Conservation (phyloP, 2,329 filamentous ascomycete species). For the Botrytis squamosa region DNA sequence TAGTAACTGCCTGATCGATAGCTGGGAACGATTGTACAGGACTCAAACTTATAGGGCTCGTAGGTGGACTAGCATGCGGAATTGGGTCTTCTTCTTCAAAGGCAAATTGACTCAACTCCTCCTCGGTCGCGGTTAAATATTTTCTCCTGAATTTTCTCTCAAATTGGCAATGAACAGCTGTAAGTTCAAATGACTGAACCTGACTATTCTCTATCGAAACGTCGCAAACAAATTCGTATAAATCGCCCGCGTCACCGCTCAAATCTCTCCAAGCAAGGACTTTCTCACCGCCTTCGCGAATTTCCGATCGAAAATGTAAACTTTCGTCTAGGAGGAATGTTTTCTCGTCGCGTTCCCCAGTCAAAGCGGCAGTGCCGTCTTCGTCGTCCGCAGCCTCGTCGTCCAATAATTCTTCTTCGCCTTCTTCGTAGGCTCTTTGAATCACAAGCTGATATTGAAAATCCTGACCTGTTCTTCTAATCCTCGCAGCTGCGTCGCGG, state of each 20-base stretch:
- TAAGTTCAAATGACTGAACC: conserved; percentile 75
- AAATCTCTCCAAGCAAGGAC: conserved; percentile 93
- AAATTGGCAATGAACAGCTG: conserved; percentile 93
- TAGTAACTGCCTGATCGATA: conserved; percentile 22
- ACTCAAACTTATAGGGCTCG: conserved; percentile 51
- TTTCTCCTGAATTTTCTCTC: conserved; percentile 88
- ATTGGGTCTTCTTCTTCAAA: conserved; percentile 68
- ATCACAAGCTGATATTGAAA: conserved; percentile 97
- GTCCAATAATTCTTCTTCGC: conserved; percentile 85
- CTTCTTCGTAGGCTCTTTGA: conserved; percentile 95
- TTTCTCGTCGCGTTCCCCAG: conserved; percentile 89
- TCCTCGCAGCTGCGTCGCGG: conserved; percentile 90
- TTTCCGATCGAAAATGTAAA: conserved; percentile 81
- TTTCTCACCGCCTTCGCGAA: conserved; percentile 75
- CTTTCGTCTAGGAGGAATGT: conserved; percentile 93
- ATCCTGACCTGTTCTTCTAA: conserved; percentile 89
- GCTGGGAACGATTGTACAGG: conserved; percentile 33
- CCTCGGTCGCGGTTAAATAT: conserved; percentile 74
- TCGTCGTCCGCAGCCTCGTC: conserved; percentile 83
- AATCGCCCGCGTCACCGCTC: conserved; percentile 87
- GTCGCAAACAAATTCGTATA: conserved; percentile 99
- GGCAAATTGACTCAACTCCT: conserved; percentile 78
- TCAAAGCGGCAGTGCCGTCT: conserved; percentile 69
- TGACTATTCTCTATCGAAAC: conserved; percentile 65
- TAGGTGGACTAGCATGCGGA: conserved; percentile 58